Conservation (phyloP, 2,329 filamentous ascomycete genomes). For the Macrophomina tecta region DNA sequence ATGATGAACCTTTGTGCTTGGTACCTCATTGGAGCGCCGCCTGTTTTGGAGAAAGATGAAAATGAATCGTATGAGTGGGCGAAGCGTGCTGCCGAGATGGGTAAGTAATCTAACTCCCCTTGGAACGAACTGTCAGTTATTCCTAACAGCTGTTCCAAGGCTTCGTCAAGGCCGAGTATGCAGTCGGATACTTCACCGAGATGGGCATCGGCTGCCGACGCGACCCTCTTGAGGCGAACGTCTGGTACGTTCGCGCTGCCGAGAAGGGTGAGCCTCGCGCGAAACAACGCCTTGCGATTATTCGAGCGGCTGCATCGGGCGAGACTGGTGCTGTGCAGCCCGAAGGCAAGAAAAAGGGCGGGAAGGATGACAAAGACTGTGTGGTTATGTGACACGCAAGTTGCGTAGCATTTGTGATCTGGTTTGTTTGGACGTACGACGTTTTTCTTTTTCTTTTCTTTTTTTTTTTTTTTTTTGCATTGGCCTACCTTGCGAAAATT, state of each 20-base stretch:
- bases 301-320: slow-evolving; percentile 77
- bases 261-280: slow-evolving; percentile 90
- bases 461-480: neutral
- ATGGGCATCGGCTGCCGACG: slow-evolving; percentile 96
- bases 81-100: slow-evolving; percentile 79
- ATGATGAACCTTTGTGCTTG: slow-evolving; percentile 99
- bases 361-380: slow-evolving; percentile 44
- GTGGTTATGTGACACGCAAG: slow-evolving; percentile 41
- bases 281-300: slow-evolving; percentile 83
- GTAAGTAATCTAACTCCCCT: slow-evolving; percentile 60
- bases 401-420: neutral
- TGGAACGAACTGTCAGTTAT: neutral
- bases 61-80: slow-evolving; percentile 98
- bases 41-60: slow-evolving; percentile 92
- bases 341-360: slow-evolving; percentile 42
- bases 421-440: slow-evolving; percentile 12
- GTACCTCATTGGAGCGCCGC: slow-evolving; percentile 96
- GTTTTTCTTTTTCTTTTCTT: too few relatives aligned
- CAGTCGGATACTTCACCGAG: slow-evolving; percentile 95
- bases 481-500: neutral
- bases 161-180: slow-evolving; percentile 79
- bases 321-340: slow-evolving; percentile 34
- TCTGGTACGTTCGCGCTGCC: slow-evolving; percentile 97
- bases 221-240: slow-evolving; percentile 94
- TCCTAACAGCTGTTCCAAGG: slow-evolving; percentile 56